phyloP scores from a whole-genome alignment of 768 basidiomycete species.

The Amanita pseudoporphyria region DNA sequence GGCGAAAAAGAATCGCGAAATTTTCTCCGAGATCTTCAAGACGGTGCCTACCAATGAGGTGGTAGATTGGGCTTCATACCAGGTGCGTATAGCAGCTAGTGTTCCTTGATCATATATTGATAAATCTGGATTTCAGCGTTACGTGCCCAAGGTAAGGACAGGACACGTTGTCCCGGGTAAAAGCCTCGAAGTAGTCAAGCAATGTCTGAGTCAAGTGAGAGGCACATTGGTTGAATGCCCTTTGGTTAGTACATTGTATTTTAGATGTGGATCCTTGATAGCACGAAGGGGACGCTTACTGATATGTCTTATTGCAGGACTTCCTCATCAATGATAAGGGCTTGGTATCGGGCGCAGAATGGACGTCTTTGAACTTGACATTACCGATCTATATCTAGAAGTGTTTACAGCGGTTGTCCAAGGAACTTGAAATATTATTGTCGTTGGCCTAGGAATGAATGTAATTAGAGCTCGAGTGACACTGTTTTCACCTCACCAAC shows the following conservation, averaged over 20 bases:
- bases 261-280: not conserved
- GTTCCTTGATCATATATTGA: slow-evolving; percentile 1
- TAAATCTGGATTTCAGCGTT: slow-evolving; percentile 34
- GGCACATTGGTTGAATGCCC: slow-evolving; percentile 74
- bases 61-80: slow-evolving; percentile 69
- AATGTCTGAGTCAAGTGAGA: slow-evolving; percentile 56
- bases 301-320: slow-evolving; percentile 34
- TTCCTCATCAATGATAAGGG: slow-evolving; percentile 78
- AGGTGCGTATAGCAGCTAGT: slow-evolving; percentile 34
- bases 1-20: slow-evolving; percentile 70
- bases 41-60: slow-evolving; percentile 83
- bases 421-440: not conserved
- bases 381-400: slow-evolving; percentile 66
- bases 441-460: not conserved
- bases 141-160: slow-evolving; percentile 65
- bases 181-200: slow-evolving; percentile 63
- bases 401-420: not conserved
- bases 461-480: too few species aligned
- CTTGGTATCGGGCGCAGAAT: slow-evolving; percentile 60
- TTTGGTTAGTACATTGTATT: slow-evolving; percentile 34
- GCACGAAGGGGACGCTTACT: slow-evolving; percentile 6
- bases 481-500: too few species aligned
- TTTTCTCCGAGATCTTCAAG: slow-evolving; percentile 81
- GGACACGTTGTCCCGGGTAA: slow-evolving; percentile 74
- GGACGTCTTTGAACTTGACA: slow-evolving; percentile 67